Evolutionary conservation across 1,139 yeast species (phyloP).

Genomic region (Debaryomyces coudertii): DNA sequence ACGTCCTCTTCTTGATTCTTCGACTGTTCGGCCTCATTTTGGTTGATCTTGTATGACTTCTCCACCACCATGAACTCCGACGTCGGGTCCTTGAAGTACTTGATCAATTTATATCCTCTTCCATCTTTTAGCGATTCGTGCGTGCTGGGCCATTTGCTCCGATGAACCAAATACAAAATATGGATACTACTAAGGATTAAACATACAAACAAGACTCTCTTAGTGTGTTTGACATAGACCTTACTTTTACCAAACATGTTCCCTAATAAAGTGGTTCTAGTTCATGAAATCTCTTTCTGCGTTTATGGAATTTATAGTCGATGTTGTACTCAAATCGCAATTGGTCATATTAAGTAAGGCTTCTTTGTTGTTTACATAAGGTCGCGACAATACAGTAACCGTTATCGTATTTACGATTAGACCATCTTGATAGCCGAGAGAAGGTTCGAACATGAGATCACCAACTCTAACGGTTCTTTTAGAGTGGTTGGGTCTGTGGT

Average conservation of each 20-base stretch:
- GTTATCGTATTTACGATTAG: neutral
- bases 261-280: neutral
- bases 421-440: neutral
- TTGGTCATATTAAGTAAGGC: slow-evolving; percentile 1
- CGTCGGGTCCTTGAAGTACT: slow-evolving; percentile 10
- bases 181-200: neutral
- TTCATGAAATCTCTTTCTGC: neutral
- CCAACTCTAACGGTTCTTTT: neutral
- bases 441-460: neutral
- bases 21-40: neutral
- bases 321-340: neutral
- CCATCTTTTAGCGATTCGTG: neutral
- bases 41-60: slow-evolving; percentile 1
- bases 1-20: neutral
- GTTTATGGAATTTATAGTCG: neutral
- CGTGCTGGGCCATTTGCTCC: neutral
- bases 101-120: neutral
- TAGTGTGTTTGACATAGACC: slow-evolving; percentile 1
- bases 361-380: slow-evolving; percentile 2
- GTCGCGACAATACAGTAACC: neutral
- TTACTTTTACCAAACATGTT: slow-evolving; percentile 1
- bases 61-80: slow-evolving; percentile 7
- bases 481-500: neutral
- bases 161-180: neutral
- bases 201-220: neutral